Evolutionary conservation across 1,284 basidiomycete species (phyloP).

Genomic region (Leucoagaricus sp.): DNA sequence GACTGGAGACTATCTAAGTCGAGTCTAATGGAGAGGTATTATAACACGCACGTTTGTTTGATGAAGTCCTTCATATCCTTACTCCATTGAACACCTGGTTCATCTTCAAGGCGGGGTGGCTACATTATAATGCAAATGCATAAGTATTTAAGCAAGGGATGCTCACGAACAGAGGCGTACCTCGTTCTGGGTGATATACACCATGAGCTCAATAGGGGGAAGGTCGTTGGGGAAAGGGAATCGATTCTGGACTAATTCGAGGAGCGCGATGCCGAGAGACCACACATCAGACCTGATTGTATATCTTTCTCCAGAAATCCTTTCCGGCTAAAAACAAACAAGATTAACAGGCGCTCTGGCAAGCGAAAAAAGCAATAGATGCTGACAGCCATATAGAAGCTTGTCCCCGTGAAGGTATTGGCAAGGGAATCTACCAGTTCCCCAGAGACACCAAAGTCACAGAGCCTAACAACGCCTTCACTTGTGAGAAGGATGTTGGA

Average conservation of each 20-base stretch:
- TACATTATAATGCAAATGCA: constrained; percentile 36
- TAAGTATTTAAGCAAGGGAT: background rate
- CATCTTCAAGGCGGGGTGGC: constrained; percentile 81
- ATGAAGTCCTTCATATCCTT: constrained; percentile 93
- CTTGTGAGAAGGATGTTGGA: constrained; percentile 91
- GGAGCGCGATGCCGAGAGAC: constrained; percentile 92
- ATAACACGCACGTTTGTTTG: constrained; percentile 70
- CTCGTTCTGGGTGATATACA: constrained; percentile 85
- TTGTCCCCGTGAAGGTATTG: constrained; percentile 95
- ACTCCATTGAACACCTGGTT: constrained; percentile 76
- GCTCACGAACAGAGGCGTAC: constrained; percentile 38
- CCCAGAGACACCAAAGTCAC: constrained; percentile 97
- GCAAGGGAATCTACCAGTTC: constrained; percentile 91
- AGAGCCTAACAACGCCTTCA: constrained; percentile 88
- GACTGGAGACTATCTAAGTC: constrained; percentile 34
- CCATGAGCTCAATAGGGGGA: constrained; percentile 91
- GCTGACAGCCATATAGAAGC: constrained; percentile 96
- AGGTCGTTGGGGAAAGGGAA: constrained; percentile 96
- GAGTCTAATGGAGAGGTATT: constrained; percentile 6
- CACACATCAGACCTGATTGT: constrained; percentile 97
- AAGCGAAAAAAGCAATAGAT: background rate
- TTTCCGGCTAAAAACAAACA: constrained; percentile 72
- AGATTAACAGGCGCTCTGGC: background rate
- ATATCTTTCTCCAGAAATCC: constrained; percentile 88
- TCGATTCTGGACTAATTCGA: constrained; percentile 92